Base-by-base conservation (phyloP, 305 asterid species). In the Nicotiana rustica region DNA sequence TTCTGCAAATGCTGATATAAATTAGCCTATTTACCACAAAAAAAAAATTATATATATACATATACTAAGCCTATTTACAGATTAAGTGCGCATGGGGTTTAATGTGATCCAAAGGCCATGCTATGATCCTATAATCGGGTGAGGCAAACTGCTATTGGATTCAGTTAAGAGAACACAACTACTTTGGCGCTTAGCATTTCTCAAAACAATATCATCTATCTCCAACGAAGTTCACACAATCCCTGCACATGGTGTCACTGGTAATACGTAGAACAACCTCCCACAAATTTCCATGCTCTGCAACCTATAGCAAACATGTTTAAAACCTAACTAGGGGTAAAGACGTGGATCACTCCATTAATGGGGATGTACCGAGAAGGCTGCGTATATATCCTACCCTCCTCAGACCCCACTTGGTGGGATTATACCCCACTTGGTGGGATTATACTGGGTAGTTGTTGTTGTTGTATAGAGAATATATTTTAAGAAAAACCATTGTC, bases 101-200 rank as follows among this genome's bases (percentile, higher is more conserved):
- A 75, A 75, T 52, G 79, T 73, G 65, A 62, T 52, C 79, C 65
- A 75, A 49, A 29, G 64, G 8, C 65, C 79, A 52, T 52, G 25
- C 38, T 15, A 25, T 52, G 79, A 75, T 52, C 29, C 47, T 49
- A 60, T 29, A 61, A 75, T 15, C 3, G 2, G 44, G 44, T 52
- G 41, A 25, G 44, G 41, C 5, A 29, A 75, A 52, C 25, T 75
- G 38, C 65, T 52, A 52, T 75, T 59, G 29, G 64, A 49, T 49
- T 21, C 15, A 13, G 33, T 59, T 14, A 7, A 73, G 25, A 73
- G 25, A 73, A 14, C 10, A 75, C 25, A 5, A 36, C 65, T 29
- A 75, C 47, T 75, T 75, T 29, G 64, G 64, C 15, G 29, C 38
- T 75, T 25, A 0, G 10, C 65, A 52, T 52, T 49, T 75, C 47